These are phyloP conservation scores for Rhizodiscina lignyota DNA, from an alignment of 495 filamentous ascomycete species.

Conservation along the genomic window DNA sequence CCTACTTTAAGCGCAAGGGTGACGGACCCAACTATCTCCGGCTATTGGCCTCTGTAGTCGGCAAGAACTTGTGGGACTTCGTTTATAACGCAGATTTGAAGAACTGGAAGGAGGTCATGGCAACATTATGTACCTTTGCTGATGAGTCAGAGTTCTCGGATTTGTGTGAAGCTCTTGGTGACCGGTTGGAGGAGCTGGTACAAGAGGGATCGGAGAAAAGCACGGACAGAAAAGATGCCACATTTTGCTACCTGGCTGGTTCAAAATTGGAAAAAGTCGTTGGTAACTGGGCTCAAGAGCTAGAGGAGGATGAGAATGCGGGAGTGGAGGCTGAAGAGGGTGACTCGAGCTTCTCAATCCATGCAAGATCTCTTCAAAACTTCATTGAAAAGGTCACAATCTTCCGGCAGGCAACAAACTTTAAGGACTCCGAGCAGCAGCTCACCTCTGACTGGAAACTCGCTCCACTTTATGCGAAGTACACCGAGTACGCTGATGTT, in stretches of 20 bases:
- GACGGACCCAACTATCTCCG: conserved; percentile 82
- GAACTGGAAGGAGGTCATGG: conserved; percentile 96
- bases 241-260: conserved; percentile 88
- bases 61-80: conserved; percentile 96
- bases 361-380: conserved; percentile 72
- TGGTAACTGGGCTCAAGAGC: conserved; percentile 78
- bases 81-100: conserved; percentile 86
- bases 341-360: conserved; percentile 77
- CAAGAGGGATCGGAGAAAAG: conserved; percentile 26
- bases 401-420: conserved; percentile 88
- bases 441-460: conserved; percentile 61
- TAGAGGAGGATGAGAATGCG: conserved; percentile 63
- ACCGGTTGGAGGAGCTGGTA: conserved; percentile 65
- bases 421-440: conserved; percentile 56
- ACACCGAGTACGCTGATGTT: conserved; percentile 92
- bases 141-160: conserved; percentile 82
- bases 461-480: conserved; percentile 76
- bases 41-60: conserved; percentile 77
- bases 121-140: conserved; percentile 85
- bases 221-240: conserved; percentile 61
- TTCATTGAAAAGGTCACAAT: conserved; percentile 98
- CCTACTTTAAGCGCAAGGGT: conserved; percentile 72
- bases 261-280: conserved; percentile 97
- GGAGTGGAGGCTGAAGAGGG: conserved; percentile 41
- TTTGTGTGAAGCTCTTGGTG: conserved; percentile 89